These are phyloP conservation scores for Penicillium malachiteum DNA, from an alignment of 495 filamentous ascomycete species.

Conservation along the genomic window DNA sequence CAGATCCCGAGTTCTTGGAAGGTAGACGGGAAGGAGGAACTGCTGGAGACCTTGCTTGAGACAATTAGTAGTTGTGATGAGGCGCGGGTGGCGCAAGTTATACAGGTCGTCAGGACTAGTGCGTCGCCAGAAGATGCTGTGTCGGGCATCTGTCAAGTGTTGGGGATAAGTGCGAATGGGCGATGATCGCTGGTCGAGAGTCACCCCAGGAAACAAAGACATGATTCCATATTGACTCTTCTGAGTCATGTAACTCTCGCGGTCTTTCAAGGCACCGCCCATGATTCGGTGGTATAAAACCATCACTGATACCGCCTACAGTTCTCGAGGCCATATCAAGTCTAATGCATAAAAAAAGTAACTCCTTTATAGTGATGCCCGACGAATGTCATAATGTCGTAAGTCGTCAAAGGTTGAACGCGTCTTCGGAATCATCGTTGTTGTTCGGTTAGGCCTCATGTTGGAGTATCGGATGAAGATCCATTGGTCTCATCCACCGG, in stretches of 20 bases:
- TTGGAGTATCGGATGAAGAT: not conserved
- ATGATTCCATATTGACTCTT: not conserved
- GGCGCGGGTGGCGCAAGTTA: conserved; percentile 24
- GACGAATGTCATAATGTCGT: not conserved
- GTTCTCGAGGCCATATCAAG: not conserved
- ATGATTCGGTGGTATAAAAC: no score
- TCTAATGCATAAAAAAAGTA: conserved; percentile 3
- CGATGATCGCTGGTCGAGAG: conserved; percentile 4
- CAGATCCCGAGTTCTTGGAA: conserved; percentile 23
- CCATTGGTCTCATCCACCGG: conserved; percentile 25
- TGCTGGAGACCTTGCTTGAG: conserved; percentile 30
- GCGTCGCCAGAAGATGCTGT: conserved; percentile 36
- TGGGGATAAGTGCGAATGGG: conserved; percentile 19
- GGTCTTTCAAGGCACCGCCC: not conserved
- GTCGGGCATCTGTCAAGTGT: conserved; percentile 28
- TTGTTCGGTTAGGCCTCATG: not conserved
- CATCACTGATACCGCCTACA: not conserved
- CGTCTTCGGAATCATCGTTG: not conserved
- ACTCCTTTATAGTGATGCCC: not conserved
- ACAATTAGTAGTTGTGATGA: conserved; percentile 37
- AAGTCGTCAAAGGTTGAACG: not conserved
- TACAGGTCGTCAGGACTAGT: conserved; percentile 31
- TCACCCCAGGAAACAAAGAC: not conserved
- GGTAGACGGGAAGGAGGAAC: conserved; percentile 24
- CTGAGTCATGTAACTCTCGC: not conserved